These are phyloP conservation scores for Nakaseomyces glabratus DNA, from an alignment of 1,139 yeast genomes.

Conservation along the genomic window DNA sequence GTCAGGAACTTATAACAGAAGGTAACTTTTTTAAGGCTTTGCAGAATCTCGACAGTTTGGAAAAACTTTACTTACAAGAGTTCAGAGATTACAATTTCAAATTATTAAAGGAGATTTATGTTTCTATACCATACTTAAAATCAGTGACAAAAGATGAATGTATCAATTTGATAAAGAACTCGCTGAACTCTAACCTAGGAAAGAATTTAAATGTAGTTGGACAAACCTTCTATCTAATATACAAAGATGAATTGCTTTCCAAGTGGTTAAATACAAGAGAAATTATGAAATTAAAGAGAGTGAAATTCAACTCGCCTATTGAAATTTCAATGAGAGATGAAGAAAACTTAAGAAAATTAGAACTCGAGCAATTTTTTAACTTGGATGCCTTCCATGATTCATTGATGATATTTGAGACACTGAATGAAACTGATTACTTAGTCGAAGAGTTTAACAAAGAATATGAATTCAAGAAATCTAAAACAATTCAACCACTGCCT, in stretches of 20 bases:
- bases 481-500: constrained; percentile 55
- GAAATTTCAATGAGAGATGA: constrained; percentile 61
- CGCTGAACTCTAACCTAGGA: constrained; percentile 55
- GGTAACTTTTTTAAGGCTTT: constrained; percentile 68
- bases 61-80: constrained; percentile 52
- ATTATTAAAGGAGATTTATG: constrained; percentile 62
- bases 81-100: constrained; percentile 56
- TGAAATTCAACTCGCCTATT: constrained; percentile 76
- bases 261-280: constrained; percentile 30
- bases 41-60: constrained; percentile 69
- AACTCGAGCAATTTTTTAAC: constrained; percentile 33
- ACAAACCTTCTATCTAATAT: constrained; percentile 42
- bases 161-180: constrained; percentile 59
- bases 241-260: constrained; percentile 42
- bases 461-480: constrained; percentile 61
- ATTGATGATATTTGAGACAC: constrained; percentile 67
- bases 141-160: constrained; percentile 73
- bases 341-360: constrained; percentile 22
- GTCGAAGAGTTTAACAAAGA: constrained; percentile 61
- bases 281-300: constrained; percentile 41
- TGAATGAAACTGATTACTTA: constrained; percentile 55
- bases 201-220: constrained; percentile 57
- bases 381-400: constrained; percentile 73
- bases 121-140: constrained; percentile 70
- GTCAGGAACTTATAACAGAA: constrained; percentile 71